Conservation (phyloP, 1,139 yeast genomes). For the Entelexis sorbosivorans region DNA sequence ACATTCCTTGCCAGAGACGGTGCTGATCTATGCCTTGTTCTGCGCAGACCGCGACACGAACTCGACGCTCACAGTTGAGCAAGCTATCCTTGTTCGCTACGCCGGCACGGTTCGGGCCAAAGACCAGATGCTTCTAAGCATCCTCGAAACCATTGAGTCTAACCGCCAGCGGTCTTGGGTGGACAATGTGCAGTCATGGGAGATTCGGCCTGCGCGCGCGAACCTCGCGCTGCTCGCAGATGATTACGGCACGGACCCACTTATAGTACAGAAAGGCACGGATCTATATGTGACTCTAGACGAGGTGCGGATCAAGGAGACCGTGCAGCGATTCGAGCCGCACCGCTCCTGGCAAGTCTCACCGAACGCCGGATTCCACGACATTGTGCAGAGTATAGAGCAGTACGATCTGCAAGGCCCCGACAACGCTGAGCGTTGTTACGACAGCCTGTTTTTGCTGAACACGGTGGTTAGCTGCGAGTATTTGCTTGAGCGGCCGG, state of each 20-base stretch:
- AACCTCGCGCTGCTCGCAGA: slow-evolving; percentile 15
- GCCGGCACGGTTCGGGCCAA: slow-evolving; percentile 50
- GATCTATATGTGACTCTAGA: slow-evolving; percentile 47
- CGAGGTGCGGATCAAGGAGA: slow-evolving; percentile 41
- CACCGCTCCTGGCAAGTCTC: not conserved
- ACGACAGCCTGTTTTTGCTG: slow-evolving; percentile 29
- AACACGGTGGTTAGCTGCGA: slow-evolving; percentile 27
- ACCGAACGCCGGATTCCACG: not conserved
- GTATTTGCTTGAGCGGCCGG: slow-evolving; percentile 23
- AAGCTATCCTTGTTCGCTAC: slow-evolving; percentile 43
- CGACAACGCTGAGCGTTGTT: slow-evolving; percentile 12
- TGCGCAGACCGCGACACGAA: slow-evolving; percentile 28
- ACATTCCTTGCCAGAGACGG: not conserved
- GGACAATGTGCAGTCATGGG: slow-evolving; percentile 53
- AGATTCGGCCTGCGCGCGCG: slow-evolving; percentile 36
- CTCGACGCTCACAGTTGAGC: slow-evolving; percentile 40
- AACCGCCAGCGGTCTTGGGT: slow-evolving; percentile 47
- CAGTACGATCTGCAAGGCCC: not conserved
- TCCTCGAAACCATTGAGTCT: slow-evolving; percentile 49
- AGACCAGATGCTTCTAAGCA: slow-evolving; percentile 50
- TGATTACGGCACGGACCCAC: slow-evolving; percentile 27
- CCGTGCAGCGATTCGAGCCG: slow-evolving; percentile 35
- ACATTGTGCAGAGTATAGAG: not conserved
- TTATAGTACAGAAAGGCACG: slow-evolving; percentile 37
- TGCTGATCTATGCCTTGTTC: slow-evolving; percentile 7